phyloP scores from a whole-genome alignment of 169 alveolate species.

The Theileria parva region DNA sequence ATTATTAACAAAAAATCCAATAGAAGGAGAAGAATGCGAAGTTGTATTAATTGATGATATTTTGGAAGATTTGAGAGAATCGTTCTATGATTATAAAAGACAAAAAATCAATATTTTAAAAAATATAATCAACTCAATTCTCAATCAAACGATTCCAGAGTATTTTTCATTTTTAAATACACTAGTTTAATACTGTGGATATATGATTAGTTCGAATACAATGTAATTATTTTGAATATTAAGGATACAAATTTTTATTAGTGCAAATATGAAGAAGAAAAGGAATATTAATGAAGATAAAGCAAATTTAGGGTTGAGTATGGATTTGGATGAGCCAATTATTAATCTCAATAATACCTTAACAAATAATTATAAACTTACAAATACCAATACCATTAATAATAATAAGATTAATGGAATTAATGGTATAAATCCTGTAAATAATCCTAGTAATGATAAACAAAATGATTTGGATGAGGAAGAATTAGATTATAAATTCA shows the following conservation, averaged over 20 bases:
- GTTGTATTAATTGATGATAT: constrained; percentile 20
- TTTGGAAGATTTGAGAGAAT: constrained; percentile 32
- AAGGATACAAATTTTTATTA: constrained; percentile 1
- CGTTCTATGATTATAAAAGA: constrained; percentile 51
- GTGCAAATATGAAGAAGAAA: background rate
- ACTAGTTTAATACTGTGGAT: too few species aligned
- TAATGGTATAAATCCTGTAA: background rate
- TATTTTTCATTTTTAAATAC: background rate
- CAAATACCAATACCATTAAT: background rate
- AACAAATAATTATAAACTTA: constrained; percentile 21
- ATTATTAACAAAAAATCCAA: constrained; percentile 2
- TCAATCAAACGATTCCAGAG: constrained; percentile 3
- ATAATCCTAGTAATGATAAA: constrained; percentile 9
- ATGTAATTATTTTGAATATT: background rate
- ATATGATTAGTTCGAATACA: background rate
- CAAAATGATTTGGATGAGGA: background rate
- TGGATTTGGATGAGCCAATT: constrained; percentile 20
- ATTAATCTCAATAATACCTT: constrained; percentile 11
- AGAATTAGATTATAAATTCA: constrained; percentile 20
- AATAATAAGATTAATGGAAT: background rate
- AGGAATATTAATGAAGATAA: background rate
- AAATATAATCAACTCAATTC: constrained; percentile 21
- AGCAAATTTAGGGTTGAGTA: background rate
- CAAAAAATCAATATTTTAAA: constrained; percentile 57
- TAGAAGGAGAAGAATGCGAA: constrained; percentile 1